phyloP scores from a whole-genome alignment of 2,329 filamentous ascomycete species.

The Huntiella bhutanensis region DNA sequence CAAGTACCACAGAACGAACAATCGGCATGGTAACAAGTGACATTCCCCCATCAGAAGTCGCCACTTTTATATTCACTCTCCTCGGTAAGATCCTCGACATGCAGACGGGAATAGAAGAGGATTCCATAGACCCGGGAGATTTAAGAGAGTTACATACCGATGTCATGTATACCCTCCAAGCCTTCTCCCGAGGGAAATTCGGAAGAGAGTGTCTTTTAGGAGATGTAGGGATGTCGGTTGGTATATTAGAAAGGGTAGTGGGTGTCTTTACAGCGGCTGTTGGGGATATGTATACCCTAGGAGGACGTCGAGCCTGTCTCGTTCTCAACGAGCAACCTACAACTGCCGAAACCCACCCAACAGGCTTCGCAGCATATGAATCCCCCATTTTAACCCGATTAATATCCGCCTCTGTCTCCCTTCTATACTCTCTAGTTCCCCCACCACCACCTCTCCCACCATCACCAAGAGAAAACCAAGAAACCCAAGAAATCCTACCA shows the following conservation, averaged over 20 bases:
- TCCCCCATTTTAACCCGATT: not conserved
- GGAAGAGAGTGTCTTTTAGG: not conserved
- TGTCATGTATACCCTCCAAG: not conserved
- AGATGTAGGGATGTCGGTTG: not conserved
- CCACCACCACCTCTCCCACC: not conserved
- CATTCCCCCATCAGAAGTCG: conserved; percentile 25
- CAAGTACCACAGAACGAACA: conserved; percentile 41
- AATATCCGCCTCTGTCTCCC: not conserved
- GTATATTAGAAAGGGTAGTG: not conserved
- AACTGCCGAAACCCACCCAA: not conserved
- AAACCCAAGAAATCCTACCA: not conserved
- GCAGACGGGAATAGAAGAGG: not conserved
- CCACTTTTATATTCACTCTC: conserved; percentile 35
- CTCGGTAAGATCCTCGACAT: conserved; percentile 44
- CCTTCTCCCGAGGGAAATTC: not conserved
- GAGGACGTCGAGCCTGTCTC: not conserved
- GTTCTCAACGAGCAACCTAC: not conserved
- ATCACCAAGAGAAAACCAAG: no score
- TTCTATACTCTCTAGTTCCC: not conserved
- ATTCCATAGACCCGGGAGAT: not conserved
- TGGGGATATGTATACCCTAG: not conserved
- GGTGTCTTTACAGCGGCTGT: not conserved
- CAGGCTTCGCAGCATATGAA: not conserved
- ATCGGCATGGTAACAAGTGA: conserved; percentile 44
- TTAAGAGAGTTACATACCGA: not conserved